Conservation (phyloP, 306 rosid genomes). For the Trichosanthes truncata region DNA sequence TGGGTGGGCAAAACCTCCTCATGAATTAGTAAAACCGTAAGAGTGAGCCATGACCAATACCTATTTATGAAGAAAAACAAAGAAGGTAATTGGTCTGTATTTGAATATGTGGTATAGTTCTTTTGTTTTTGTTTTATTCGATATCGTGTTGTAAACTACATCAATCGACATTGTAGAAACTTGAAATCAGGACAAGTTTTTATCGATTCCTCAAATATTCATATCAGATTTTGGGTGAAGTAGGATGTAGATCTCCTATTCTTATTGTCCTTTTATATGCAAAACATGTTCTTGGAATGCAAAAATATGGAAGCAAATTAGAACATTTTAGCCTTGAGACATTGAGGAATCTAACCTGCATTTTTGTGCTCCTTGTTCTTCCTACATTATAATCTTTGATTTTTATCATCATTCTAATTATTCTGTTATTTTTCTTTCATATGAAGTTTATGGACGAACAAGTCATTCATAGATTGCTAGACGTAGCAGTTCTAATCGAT, state of each 20-base stretch:
- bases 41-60: background rate
- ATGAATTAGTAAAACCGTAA: background rate
- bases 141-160: background rate
- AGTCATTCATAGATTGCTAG: conserved; percentile 77
- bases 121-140: background rate
- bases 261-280: background rate
- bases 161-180: background rate
- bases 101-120: background rate
- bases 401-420: background rate
- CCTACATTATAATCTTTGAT: no score
- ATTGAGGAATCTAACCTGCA: no score
- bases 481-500: background rate
- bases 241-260: background rate
- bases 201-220: background rate
- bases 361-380: no score
- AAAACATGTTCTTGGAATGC: no score
- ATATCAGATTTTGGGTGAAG: background rate
- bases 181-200: background rate
- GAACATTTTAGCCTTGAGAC: no score
- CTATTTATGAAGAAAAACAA: background rate
- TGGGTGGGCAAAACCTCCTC: background rate
- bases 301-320: no score
- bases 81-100: background rate
- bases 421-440: background rate
- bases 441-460: conserved; percentile 97